Conservation (phyloP, 805 yeast species). For the Kuraishia molischiana region DNA sequence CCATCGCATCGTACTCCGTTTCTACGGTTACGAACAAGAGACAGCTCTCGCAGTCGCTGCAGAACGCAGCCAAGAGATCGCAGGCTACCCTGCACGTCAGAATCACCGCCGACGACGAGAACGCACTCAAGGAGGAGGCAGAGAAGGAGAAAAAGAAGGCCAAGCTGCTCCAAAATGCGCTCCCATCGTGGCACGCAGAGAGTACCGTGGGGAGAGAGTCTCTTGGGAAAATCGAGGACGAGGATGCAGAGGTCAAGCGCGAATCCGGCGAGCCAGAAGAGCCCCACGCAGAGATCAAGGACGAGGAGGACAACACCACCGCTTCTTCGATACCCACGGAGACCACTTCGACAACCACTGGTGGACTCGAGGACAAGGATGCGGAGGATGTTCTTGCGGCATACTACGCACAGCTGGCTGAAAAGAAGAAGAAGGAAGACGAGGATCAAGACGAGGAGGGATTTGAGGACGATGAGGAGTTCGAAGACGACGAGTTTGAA, state of each 20-base stretch:
- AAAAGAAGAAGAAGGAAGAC: conserved; percentile 53
- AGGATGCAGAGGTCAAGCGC: conserved; percentile 26
- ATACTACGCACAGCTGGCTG: conserved; percentile 70
- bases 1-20: conserved; percentile 61
- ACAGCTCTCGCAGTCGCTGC: conserved; percentile 17
- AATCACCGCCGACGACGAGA: conserved; percentile 82
- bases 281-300: conserved; percentile 8
- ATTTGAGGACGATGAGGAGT: conserved; percentile 34
- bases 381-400: conserved; percentile 66
- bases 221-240: conserved; percentile 44
- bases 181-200: conserved; percentile 94
- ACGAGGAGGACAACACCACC: conserved; percentile 4
- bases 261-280: conserved; percentile 14
- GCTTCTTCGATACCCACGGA: too few species aligned
- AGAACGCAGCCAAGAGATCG: conserved; percentile 29
- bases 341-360: conserved; percentile 1
- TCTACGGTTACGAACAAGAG: conserved; percentile 27
- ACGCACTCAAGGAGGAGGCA: conserved; percentile 52
- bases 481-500: conserved; percentile 20
- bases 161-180: conserved; percentile 79
- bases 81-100: conserved; percentile 87
- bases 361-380: conserved; percentile 41
- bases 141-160: conserved; percentile 61
- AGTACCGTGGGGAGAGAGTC: conserved; percentile 75
- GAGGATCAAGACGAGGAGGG: conserved; percentile 48